A percentile compares a stretch with the other conserved stretches of the same genome.
These are phyloP conservation scores for Entoloma clypeatum DNA, from an alignment of 1,284 basidiomycete species.

Conservation along the genomic window DNA sequence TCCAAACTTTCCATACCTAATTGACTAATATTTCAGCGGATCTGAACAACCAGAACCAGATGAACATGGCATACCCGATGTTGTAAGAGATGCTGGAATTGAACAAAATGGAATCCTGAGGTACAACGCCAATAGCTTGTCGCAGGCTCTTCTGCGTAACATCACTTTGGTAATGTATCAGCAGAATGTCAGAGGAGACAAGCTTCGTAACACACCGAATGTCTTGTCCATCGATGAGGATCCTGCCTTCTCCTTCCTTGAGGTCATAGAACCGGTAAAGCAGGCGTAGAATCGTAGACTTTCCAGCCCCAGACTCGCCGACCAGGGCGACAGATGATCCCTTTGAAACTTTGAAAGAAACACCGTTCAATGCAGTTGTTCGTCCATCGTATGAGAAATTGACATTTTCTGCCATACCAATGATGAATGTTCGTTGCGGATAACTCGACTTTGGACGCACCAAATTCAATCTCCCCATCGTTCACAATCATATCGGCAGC, in stretches of 20 bases:
- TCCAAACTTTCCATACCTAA: constrained; percentile 68
- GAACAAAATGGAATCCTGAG: constrained; percentile 82
- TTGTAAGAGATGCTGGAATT: constrained; percentile 78
- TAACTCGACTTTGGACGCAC: constrained; percentile 36
- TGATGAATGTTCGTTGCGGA: constrained; percentile 2
- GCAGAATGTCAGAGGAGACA: background rate
- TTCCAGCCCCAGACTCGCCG: constrained; percentile 77
- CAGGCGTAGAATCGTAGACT: constrained; percentile 78
- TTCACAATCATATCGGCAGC: constrained; percentile 73
- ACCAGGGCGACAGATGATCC: constrained; percentile 81
- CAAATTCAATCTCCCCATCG: constrained; percentile 81
- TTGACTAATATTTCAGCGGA: constrained; percentile 7
- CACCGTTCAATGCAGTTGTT: constrained; percentile 65
- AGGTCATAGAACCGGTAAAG: constrained; percentile 91
- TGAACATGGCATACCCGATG: constrained; percentile 53
- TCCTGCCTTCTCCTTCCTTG: constrained; percentile 65
- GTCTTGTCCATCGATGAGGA: constrained; percentile 80
- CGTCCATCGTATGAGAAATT: constrained; percentile 81
- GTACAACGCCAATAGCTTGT: constrained; percentile 78
- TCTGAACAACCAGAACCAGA: background rate
- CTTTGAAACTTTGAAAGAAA: constrained; percentile 83
- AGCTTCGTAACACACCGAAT: constrained; percentile 42
- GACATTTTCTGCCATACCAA: constrained; percentile 57
- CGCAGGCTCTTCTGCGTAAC: constrained; percentile 80
- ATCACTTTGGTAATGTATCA: constrained; percentile 39